Evolutionary conservation across 225 moss, liverwort and hornwort genomes (phyloP).

Genomic region (Lunularia cruciata): DNA sequence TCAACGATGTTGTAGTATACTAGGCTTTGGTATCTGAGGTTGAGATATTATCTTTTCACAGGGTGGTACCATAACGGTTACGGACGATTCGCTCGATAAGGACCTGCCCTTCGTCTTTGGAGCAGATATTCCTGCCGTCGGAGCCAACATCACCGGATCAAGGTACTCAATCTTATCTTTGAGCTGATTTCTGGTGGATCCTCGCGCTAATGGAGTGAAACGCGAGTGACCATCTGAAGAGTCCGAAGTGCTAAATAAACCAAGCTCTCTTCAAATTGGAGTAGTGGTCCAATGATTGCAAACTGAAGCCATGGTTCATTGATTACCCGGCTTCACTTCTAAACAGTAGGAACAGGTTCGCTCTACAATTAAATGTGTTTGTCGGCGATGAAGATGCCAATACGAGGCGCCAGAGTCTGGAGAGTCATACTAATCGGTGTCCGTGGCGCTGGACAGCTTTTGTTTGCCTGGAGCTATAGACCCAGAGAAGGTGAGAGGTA

Average conservation of each 20-base stretch:
- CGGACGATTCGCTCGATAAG: slow-evolving; percentile 8
- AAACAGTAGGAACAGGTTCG: too few species aligned
- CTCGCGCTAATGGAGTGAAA: too few species aligned
- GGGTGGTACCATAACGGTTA: slow-evolving; percentile 14
- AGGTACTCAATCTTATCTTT: neutral
- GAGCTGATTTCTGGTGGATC: too few species aligned
- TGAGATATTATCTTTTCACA: neutral
- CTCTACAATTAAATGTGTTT: too few species aligned
- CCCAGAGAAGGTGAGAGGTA: slow-evolving; percentile 48
- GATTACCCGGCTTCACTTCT: too few species aligned
- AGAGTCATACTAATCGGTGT: neutral
- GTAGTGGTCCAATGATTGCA: too few species aligned
- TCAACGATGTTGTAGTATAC: neutral
- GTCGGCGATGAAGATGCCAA: too few species aligned
- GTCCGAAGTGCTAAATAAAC: too few species aligned
- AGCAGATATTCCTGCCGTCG: slow-evolving; percentile 8
- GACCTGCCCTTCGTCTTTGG: slow-evolving; percentile 14
- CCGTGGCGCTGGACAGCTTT: slow-evolving; percentile 5
- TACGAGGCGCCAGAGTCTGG: too few species aligned
- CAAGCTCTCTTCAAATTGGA: too few species aligned
- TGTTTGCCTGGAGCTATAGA: slow-evolving; percentile 52
- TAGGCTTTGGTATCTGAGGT: neutral
- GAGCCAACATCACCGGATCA: slow-evolving; percentile 19
- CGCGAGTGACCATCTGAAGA: too few species aligned
- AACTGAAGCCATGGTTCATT: too few species aligned